phyloP scores from a whole-genome alignment of 352 stramenopile species.

The Phytophthora colocasiae region DNA sequence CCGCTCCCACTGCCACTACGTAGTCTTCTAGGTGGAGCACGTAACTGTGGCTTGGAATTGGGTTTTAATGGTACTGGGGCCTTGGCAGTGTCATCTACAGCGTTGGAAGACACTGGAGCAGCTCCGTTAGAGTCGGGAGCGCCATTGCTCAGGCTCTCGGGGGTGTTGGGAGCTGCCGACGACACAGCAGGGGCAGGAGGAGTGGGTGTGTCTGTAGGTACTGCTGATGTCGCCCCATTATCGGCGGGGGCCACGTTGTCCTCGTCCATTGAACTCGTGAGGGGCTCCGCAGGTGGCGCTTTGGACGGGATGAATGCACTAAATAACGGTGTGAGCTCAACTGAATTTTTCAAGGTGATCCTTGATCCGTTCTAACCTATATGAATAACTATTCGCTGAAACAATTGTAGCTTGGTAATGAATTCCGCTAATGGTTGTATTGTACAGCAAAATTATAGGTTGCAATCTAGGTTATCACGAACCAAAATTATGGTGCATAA shows the following conservation, averaged over 20 bases:
- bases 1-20: slow-evolving; percentile 62
- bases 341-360: slow-evolving; percentile 22
- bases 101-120: neutral
- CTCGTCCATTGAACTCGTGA: slow-evolving; percentile 20
- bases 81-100: slow-evolving; percentile 1
- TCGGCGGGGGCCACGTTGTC: slow-evolving; percentile 9
- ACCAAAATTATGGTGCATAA: neutral
- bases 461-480: no score
- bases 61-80: slow-evolving; percentile 23
- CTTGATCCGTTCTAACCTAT: neutral
- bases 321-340: neutral
- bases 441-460: no score
- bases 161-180: neutral
- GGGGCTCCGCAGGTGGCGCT: slow-evolving; percentile 9
- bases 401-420: no score
- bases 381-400: no score
- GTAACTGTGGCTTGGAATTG: slow-evolving; percentile 23
- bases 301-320: neutral
- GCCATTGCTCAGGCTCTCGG: slow-evolving; percentile 19
- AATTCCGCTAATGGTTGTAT: no score
- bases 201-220: neutral
- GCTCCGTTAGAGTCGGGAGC: slow-evolving; percentile 5
- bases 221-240: slow-evolving; percentile 4
- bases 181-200: neutral
- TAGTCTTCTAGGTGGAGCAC: slow-evolving; percentile 48